phyloP scores from a whole-genome alignment of 2,329 filamentous ascomycete species.

The Cercospora sesami region DNA sequence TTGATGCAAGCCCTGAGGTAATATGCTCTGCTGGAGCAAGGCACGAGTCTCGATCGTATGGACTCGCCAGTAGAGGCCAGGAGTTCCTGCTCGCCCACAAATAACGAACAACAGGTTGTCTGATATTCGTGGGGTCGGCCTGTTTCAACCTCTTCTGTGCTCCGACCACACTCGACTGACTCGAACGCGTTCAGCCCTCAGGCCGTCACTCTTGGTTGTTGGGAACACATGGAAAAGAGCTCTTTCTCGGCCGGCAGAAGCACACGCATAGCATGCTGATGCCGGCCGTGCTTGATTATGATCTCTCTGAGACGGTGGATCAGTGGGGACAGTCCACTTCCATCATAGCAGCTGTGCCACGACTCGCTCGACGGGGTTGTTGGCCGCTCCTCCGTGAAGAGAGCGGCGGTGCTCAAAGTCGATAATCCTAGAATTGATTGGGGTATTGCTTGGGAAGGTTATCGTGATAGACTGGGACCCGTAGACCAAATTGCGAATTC shows the following conservation, averaged over 20 bases:
- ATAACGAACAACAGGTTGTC: background rate
- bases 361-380: background rate
- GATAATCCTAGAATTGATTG: background rate
- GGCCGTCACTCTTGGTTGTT: background rate
- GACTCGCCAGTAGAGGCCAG: background rate
- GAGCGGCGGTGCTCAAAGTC: background rate
- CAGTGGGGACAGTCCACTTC: background rate
- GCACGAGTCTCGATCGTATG: background rate
- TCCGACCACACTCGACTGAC: background rate
- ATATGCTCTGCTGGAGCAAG: background rate
- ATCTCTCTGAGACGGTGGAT: background rate
- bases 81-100: background rate
- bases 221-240: background rate
- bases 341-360: background rate
- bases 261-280: background rate
- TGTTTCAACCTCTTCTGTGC: background rate
- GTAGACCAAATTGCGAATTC: background rate
- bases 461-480: background rate
- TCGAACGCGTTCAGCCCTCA: background rate
- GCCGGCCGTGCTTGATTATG: background rate
- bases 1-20: background rate
- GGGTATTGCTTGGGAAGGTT: background rate
- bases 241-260: background rate
- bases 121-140: background rate
- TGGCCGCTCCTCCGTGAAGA: background rate